phyloP scores from a whole-genome alignment of 2,329 filamentous ascomycete genomes.

The Magnaporthiopsis rhizophila region DNA sequence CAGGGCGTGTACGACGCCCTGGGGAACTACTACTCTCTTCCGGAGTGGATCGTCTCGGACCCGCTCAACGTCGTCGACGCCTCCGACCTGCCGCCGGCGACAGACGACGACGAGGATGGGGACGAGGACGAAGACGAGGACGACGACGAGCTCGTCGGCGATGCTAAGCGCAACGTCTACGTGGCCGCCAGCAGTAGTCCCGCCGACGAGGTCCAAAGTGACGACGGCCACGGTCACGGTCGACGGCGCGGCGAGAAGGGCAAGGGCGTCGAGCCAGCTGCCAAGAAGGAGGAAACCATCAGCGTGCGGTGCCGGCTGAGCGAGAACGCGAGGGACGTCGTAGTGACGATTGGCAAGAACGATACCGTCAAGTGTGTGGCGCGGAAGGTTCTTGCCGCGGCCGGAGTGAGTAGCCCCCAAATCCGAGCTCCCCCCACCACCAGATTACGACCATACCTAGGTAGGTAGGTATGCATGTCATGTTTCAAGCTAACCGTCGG shows the following conservation, averaged over 20 bases:
- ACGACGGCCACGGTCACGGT: slow-evolving; percentile 10
- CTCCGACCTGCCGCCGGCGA: slow-evolving; percentile 18
- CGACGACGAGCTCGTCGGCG: slow-evolving; percentile 5
- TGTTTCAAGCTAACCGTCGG: not conserved
- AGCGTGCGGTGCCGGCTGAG: slow-evolving; percentile 56
- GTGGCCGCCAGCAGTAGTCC: not conserved
- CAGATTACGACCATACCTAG: not conserved
- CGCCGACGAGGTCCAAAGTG: slow-evolving; percentile 7
- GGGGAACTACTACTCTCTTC: slow-evolving; percentile 62
- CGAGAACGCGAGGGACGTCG: slow-evolving; percentile 57
- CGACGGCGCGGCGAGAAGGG: slow-evolving; percentile 42
- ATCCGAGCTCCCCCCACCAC: not conserved
- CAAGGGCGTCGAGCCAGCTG: slow-evolving; percentile 34
- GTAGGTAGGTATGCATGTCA: not conserved
- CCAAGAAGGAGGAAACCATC: slow-evolving; percentile 40
- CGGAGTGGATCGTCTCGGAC: slow-evolving; percentile 61
- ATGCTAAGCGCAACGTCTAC: slow-evolving; percentile 1
- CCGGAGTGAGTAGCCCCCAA: slow-evolving; percentile 41
- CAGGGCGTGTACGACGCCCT: slow-evolving; percentile 65
- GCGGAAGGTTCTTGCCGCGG: slow-evolving; percentile 54
- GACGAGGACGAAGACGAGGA: slow-evolving; percentile 16
- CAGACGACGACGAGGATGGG: slow-evolving; percentile 18
- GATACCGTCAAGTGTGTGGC: slow-evolving; percentile 59
- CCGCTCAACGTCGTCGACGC: slow-evolving; percentile 45
- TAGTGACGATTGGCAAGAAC: slow-evolving; percentile 45